These are phyloP conservation scores for Mortierella sp. DNA, from an alignment of 371 early-diverging fungal genomes.

Conservation along the genomic window DNA sequence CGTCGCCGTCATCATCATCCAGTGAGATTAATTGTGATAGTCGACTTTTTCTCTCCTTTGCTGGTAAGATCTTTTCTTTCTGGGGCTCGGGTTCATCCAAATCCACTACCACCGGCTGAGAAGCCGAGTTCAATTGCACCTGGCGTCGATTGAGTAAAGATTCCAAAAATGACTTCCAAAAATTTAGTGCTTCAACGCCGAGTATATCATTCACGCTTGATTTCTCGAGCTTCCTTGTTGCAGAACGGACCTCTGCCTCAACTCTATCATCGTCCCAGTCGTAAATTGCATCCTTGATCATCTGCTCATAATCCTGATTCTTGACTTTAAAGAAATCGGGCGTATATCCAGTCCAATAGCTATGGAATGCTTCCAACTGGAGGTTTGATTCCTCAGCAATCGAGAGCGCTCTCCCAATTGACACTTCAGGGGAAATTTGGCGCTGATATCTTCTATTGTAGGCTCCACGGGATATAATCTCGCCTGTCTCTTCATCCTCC, in stretches of 20 bases:
- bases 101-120: not conserved
- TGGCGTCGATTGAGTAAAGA: slow-evolving; percentile 17
- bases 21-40: slow-evolving; percentile 19
- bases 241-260: slow-evolving; percentile 36
- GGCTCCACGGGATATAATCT: slow-evolving; percentile 22
- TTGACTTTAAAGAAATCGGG: slow-evolving; percentile 39
- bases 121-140: not conserved
- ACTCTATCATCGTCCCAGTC: slow-evolving; percentile 55
- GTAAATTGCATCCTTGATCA: slow-evolving; percentile 60
- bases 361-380: slow-evolving; percentile 30
- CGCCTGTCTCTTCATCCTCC: slow-evolving; percentile 45
- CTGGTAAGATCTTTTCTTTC: not conserved
- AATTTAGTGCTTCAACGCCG: slow-evolving; percentile 57
- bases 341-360: slow-evolving; percentile 54
- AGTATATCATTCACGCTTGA: slow-evolving; percentile 60
- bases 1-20: slow-evolving; percentile 35
- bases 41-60: slow-evolving; percentile 18
- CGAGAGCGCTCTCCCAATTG: slow-evolving; percentile 24
- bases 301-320: slow-evolving; percentile 55
- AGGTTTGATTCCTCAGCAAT: slow-evolving; percentile 30
- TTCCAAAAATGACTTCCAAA: slow-evolving; percentile 59
- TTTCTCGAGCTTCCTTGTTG: slow-evolving; percentile 62
- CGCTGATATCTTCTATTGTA: slow-evolving; percentile 18
- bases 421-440: not conserved
- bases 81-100: not conserved